Evolutionary conservation across 148 eudicot genomes (phyloP), one percentile per base, ranked within the genome.

Genomic region (Nyssa sinensis): DNA sequence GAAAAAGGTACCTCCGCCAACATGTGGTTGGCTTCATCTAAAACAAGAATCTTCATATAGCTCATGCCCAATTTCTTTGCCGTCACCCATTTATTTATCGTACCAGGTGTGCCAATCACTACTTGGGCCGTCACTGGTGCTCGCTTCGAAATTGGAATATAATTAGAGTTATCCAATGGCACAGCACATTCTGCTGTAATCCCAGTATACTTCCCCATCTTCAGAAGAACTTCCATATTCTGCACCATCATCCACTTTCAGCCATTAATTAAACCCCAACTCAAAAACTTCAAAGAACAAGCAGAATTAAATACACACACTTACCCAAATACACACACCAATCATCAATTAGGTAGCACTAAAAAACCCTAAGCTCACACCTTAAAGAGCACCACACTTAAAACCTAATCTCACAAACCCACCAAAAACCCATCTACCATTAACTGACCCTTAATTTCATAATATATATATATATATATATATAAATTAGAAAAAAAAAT

Each of bases 1-100:
- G n/a, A 17, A 55, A 5, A 1, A 0, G 17, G 69, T 87, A 90
- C 98, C 95, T 85, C 93, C 31, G 87, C 98, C 78, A 94, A 77
- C 95, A 94, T 94, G 80, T 92, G 97, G 81, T 92, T 97, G 71
- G 98, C 98, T 82, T 94, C 96, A 58, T 92, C 97, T 82, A 88
- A 94, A 63, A 94, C 98, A 75, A 94, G 97, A 83, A 94, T 87
- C 86, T 90, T 90, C 98, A 94, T 84, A 70, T 29, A 51, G 53
- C 73, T 76, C 76, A 86, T 49, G 74, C 89, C 84, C 77, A 94
- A 71, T 61, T 92, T 94, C 81, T 28, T 90, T 2, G 74, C 83
- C 2, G 79, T 44, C 19, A 86, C 67, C 97, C 87, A 85, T 74
- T 87, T 91, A 66, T 81, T 83, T 33, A 91, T 80, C 1, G 98